phyloP scores from a whole-genome alignment of 257 asterid genomes.

The Asclepias syriaca region DNA sequence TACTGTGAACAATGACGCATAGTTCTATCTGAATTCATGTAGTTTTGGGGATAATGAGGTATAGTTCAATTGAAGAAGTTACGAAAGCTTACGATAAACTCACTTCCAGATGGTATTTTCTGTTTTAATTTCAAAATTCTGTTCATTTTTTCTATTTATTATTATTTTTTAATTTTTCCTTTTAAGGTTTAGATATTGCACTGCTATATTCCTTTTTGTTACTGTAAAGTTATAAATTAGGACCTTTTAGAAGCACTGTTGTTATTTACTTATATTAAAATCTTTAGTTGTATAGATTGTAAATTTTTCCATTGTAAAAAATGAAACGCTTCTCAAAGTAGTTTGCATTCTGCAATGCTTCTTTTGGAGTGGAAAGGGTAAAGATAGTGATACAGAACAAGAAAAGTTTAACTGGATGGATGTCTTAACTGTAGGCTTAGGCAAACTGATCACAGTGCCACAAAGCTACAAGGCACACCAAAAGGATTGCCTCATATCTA shows the following conservation, averaged over 20 bases:
- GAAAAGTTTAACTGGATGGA: neutral
- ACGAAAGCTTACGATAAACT: slow-evolving; percentile 59
- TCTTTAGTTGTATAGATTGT: neutral
- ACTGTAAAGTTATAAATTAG: neutral
- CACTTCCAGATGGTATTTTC: slow-evolving; percentile 50
- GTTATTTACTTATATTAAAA: no score
- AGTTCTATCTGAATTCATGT: slow-evolving; percentile 13
- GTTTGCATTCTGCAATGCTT: neutral
- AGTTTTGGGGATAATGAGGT: slow-evolving; percentile 70
- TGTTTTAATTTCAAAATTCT: neutral
- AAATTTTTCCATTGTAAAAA: neutral
- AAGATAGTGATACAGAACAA: neutral
- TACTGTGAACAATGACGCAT: neutral
- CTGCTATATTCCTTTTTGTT: neutral
- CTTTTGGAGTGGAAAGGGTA: neutral
- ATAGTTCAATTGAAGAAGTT: slow-evolving; percentile 71
- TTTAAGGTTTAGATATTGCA: neutral
- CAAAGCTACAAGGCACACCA: neutral
- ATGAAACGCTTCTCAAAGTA: neutral
- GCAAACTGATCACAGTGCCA: neutral
- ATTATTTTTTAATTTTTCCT: neutral
- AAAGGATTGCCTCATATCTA: neutral
- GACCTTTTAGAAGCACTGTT: neutral
- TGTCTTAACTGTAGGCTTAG: neutral
- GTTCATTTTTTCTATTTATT: neutral